phyloP scores from a whole-genome alignment of 176 grass and related monocot species.

The Aegilops longissima region DNA sequence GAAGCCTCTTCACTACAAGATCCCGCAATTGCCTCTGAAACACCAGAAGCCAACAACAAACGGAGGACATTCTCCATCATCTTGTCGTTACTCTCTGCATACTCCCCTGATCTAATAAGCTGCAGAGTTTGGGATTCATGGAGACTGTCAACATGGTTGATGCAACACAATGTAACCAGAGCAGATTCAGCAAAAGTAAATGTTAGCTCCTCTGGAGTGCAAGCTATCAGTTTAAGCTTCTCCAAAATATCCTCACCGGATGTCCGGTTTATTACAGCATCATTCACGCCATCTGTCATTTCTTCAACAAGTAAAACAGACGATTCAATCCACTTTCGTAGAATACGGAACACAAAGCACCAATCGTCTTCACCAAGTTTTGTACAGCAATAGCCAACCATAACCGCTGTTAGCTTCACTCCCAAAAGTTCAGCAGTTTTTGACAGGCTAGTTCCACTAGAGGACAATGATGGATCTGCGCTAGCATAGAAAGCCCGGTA shows the following conservation, averaged over 20 bases:
- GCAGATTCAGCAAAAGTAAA: constrained; percentile 58
- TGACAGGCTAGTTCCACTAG: constrained; percentile 13
- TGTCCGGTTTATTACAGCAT: constrained; percentile 43
- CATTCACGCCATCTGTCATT: constrained; percentile 58
- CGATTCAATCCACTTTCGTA: constrained; percentile 69
- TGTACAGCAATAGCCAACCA: constrained; percentile 77
- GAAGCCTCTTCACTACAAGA: constrained; percentile 62
- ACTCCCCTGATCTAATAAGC: constrained; percentile 47
- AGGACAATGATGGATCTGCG: constrained; percentile 16
- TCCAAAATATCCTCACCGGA: constrained; percentile 41
- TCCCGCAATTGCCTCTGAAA: constrained; percentile 71
- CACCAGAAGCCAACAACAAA: constrained; percentile 75
- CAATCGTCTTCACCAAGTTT: constrained; percentile 76
- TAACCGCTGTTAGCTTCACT: constrained; percentile 68
- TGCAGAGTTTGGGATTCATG: constrained; percentile 45
- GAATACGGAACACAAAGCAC: constrained; percentile 54
- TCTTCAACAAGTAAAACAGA: constrained; percentile 88
- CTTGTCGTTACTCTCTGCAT: constrained; percentile 61
- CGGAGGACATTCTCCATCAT: constrained; percentile 76
- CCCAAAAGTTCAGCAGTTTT: constrained; percentile 57
- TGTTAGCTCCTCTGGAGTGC: constrained; percentile 45
- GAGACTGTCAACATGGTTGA: constrained; percentile 51
- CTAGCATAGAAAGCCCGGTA: constrained; percentile 47
- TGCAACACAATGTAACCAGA: constrained; percentile 64
- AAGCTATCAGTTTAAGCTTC: constrained; percentile 60